Percentiles rank a stretch among this genome's conserved stretches.
Conservation (phyloP, 345 rosid species). For the Erysimum cheiranthoides region DNA sequence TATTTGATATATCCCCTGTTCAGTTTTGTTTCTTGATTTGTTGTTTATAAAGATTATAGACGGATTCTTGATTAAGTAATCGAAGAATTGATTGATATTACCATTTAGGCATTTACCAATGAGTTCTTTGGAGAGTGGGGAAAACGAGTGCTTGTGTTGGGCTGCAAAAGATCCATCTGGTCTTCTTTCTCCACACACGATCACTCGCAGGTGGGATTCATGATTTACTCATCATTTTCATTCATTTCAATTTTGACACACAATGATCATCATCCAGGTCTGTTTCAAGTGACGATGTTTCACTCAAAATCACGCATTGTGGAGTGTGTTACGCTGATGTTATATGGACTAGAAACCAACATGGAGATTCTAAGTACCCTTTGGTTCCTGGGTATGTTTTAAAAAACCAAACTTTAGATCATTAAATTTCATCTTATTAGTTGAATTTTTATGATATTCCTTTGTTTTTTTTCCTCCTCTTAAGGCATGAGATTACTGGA, state of each 20-base stretch:
- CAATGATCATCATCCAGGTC: conserved; percentile 52
- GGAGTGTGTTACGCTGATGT: conserved; percentile 94
- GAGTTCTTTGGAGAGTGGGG: conserved; percentile 47
- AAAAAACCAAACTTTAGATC: conserved; percentile 20
- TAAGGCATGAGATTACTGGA: conserved; percentile 90
- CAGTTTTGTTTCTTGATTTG: neutral
- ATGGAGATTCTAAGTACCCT: conserved; percentile 73
- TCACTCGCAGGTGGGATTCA: conserved; percentile 64
- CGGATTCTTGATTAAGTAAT: conserved; percentile 3
- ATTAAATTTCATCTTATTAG: conserved; percentile 13
- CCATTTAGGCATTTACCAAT: conserved; percentile 34
- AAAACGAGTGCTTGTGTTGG: conserved; percentile 63
- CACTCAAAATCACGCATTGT: conserved; percentile 79
- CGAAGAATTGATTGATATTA: neutral
- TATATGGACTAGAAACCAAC: conserved; percentile 69
- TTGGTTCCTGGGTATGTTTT: conserved; percentile 80
- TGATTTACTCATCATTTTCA: neutral
- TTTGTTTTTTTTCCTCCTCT: neutral
- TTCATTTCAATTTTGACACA: neutral
- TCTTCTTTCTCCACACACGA: conserved; percentile 63
- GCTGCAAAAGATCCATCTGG: conserved; percentile 78
- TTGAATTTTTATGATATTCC: neutral
- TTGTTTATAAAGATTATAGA: neutral
- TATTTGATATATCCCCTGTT: neutral
- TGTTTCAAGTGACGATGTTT: conserved; percentile 68